phyloP scores from a whole-genome alignment of 1,284 basidiomycete genomes.

The Melampsora abietis-canadensis region DNA sequence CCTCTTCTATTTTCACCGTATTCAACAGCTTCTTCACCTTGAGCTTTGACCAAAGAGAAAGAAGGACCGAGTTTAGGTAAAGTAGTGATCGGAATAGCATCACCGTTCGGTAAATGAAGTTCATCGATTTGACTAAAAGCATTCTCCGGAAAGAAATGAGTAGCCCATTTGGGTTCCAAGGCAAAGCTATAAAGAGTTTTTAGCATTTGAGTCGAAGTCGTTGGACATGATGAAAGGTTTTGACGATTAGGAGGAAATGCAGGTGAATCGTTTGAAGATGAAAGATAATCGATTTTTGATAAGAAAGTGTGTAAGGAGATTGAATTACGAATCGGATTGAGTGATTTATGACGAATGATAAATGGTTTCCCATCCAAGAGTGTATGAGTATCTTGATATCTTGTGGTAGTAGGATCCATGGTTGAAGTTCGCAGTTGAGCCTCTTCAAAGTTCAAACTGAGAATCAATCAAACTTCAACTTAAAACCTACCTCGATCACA shows the following conservation, averaged over 20 bases:
- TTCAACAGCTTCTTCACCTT: conserved; percentile 37
- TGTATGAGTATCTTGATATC: conserved; percentile 5
- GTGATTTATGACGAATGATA: background rate
- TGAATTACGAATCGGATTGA: conserved; percentile 4
- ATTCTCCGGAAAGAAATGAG: conserved; percentile 34
- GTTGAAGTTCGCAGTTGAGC: background rate
- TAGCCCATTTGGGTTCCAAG: conserved; percentile 28
- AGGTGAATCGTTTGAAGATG: conserved; percentile 17
- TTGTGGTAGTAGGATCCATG: background rate
- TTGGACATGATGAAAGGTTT: conserved; percentile 20
- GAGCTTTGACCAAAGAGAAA: conserved; percentile 28
- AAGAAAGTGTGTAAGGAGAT: conserved; percentile 38
- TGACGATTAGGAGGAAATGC: conserved; percentile 23
- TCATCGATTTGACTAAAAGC: conserved; percentile 14
- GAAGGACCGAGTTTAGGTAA: conserved; percentile 16
- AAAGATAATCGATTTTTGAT: conserved; percentile 38
- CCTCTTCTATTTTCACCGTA: conserved; percentile 34
- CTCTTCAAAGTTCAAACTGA: no score
- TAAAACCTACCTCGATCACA: no score
- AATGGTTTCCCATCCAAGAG: background rate
- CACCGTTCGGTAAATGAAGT: background rate
- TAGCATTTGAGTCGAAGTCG: conserved; percentile 18
- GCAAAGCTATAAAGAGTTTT: conserved; percentile 31
- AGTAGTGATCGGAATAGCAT: conserved; percentile 8
- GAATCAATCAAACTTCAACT: no score